These are phyloP conservation scores for Yamadazyma kanchanaburiensis DNA, from an alignment of 1,139 yeast genomes.

Conservation along the genomic window DNA sequence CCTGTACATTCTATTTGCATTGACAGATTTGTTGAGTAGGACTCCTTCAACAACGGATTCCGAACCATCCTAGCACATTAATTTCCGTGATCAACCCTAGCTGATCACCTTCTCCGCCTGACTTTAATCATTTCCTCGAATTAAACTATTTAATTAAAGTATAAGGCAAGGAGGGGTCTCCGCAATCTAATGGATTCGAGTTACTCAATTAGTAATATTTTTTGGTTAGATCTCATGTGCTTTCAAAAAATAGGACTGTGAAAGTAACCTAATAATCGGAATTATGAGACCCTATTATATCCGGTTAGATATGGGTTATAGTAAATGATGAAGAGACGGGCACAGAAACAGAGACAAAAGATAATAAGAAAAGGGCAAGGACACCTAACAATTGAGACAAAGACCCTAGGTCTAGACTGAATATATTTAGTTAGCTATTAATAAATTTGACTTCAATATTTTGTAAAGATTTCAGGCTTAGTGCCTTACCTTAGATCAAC, in stretches of 20 bases:
- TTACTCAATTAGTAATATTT: too few relatives aligned
- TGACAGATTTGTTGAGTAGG: background rate
- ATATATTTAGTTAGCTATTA: background rate
- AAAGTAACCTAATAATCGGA: background rate
- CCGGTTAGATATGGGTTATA: too few relatives aligned
- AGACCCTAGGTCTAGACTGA: background rate
- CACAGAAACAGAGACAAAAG: background rate
- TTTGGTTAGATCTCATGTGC: constrained; percentile 1
- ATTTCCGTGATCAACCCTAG: background rate
- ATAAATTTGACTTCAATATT: background rate
- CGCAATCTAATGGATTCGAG: background rate
- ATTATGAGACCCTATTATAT: too few relatives aligned
- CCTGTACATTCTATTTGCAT: background rate
- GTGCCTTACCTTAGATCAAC: too few relatives aligned
- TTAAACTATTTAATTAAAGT: background rate
- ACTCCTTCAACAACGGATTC: background rate
- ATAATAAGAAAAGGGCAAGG: background rate
- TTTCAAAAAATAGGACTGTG: background rate
- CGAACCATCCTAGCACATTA: background rate
- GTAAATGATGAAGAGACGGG: background rate
- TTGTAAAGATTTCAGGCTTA: background rate
- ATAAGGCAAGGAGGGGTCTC: background rate
- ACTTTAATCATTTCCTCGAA: background rate
- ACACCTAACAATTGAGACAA: background rate
- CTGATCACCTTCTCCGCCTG: background rate